phyloP scores from a whole-genome alignment of 331 rosid genomes.

The Spiraea crenata region DNA sequence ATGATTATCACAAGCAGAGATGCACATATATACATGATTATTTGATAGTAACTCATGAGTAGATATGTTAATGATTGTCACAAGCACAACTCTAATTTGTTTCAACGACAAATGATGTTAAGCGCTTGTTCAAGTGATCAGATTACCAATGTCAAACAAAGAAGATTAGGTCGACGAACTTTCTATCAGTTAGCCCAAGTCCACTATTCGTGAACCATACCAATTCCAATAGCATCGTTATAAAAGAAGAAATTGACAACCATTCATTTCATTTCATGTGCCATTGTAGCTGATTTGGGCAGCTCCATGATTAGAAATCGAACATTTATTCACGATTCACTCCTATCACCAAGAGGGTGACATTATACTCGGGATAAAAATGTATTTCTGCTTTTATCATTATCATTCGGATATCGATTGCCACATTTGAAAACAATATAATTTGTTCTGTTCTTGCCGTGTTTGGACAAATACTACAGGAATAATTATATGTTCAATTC shows the following conservation, averaged over 20 bases:
- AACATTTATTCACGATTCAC: background rate
- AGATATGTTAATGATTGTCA: too few species aligned
- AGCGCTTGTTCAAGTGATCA: background rate
- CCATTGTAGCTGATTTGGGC: background rate
- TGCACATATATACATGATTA: too few species aligned
- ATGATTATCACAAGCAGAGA: too few species aligned
- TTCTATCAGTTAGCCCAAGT: background rate
- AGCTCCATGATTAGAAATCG: background rate
- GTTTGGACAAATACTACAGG: background rate
- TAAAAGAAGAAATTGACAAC: background rate
- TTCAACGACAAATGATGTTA: too few species aligned
- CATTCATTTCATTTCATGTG: background rate
- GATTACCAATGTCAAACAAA: background rate
- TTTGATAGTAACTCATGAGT: too few species aligned
- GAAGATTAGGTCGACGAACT: background rate
- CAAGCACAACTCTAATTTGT: too few species aligned
- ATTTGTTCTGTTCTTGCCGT: background rate
- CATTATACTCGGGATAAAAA: too few species aligned
- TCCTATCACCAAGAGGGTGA: background rate
- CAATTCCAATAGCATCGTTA: background rate
- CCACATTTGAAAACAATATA: background rate
- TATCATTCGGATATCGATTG: too few species aligned
- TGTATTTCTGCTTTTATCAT: too few species aligned
- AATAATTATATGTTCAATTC: background rate
- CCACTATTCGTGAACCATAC: background rate